Evolutionary conservation across 2,329 filamentous ascomycete species (phyloP).

Genomic region (Alternaria arborescens): DNA sequence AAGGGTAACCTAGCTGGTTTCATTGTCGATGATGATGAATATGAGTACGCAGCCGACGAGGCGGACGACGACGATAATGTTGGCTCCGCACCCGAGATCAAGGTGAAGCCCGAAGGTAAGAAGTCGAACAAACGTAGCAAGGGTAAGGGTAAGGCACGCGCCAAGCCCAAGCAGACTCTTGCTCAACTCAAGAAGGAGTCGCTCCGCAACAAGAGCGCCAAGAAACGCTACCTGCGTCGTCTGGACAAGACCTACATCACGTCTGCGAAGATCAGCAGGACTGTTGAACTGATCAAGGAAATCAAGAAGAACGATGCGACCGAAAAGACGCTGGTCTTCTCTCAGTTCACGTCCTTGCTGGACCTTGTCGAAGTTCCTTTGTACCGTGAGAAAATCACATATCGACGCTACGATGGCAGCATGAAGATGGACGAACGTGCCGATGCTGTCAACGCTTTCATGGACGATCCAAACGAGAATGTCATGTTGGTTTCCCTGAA

Average conservation of each 20-base stretch:
- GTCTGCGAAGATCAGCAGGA: conserved; percentile 78
- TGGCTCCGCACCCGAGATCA: conserved; percentile 22
- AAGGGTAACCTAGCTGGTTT: conserved; percentile 59
- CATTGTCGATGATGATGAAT: conserved; percentile 62
- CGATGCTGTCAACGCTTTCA: conserved; percentile 72
- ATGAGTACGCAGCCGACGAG: conserved; percentile 54
- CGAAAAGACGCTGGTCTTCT: conserved; percentile 84
- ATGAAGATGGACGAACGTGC: conserved; percentile 74
- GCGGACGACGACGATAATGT: conserved; percentile 31
- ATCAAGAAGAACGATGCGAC: conserved; percentile 60
- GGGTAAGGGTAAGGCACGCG: conserved; percentile 54
- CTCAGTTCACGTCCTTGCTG: conserved; percentile 80
- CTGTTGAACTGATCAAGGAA: conserved; percentile 68
- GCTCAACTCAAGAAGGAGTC: conserved; percentile 74
- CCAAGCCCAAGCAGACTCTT: conserved; percentile 58
- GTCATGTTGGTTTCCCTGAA: conserved; percentile 82
- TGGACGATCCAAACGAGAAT: conserved; percentile 65
- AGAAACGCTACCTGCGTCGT: conserved; percentile 73
- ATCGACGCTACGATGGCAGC: conserved; percentile 77
- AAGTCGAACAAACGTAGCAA: conserved; percentile 49
- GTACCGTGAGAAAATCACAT: conserved; percentile 63
- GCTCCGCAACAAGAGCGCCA: conserved; percentile 69
- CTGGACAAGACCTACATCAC: conserved; percentile 74
- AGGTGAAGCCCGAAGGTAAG: conserved; percentile 36
- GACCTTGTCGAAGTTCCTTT: conserved; percentile 80